phyloP scores from a whole-genome alignment of 139 green algal species.

The Mesotaenium endlicherianum region DNA sequence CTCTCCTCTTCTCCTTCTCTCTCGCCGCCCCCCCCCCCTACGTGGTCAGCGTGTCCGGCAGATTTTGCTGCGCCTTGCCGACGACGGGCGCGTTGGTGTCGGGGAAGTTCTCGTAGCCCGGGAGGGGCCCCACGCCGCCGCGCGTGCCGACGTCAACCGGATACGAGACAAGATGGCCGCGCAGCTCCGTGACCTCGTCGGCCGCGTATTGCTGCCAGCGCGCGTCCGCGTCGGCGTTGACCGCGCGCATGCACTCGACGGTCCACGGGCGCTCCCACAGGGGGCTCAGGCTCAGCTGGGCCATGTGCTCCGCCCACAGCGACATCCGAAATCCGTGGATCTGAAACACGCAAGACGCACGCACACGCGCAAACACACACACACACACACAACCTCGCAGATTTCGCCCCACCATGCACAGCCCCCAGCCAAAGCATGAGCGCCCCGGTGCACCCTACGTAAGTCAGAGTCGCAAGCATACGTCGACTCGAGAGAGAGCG shows the following conservation, averaged over 20 bases:
- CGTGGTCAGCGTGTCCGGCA: slow-evolving; percentile 23
- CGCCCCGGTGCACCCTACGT: no score
- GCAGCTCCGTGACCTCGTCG: slow-evolving; percentile 39
- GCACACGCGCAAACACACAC: no score
- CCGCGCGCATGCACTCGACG: slow-evolving; percentile 26
- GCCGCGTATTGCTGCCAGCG: slow-evolving; percentile 37
- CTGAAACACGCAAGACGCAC: no score
- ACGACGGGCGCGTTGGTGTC: slow-evolving; percentile 22
- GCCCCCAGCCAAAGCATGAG: no score
- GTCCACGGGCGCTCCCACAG: background rate
- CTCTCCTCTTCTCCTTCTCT: no score
- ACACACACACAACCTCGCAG: no score
- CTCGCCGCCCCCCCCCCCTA: no score
- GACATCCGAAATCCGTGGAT: slow-evolving; percentile 57
- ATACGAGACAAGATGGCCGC: slow-evolving; percentile 57
- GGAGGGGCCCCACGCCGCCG: slow-evolving; percentile 31
- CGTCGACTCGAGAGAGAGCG: no score
- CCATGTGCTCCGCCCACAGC: slow-evolving; percentile 59
- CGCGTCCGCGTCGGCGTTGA: slow-evolving; percentile 23
- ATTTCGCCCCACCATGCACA: no score
- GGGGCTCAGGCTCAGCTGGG: background rate
- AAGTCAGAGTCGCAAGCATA: no score
- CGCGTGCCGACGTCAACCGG: slow-evolving; percentile 51
- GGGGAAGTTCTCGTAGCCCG: slow-evolving; percentile 46
- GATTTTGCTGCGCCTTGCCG: background rate